Base-by-base conservation (phyloP, 805 yeast genomes). In the Myxozyma melibiosi region DNA sequence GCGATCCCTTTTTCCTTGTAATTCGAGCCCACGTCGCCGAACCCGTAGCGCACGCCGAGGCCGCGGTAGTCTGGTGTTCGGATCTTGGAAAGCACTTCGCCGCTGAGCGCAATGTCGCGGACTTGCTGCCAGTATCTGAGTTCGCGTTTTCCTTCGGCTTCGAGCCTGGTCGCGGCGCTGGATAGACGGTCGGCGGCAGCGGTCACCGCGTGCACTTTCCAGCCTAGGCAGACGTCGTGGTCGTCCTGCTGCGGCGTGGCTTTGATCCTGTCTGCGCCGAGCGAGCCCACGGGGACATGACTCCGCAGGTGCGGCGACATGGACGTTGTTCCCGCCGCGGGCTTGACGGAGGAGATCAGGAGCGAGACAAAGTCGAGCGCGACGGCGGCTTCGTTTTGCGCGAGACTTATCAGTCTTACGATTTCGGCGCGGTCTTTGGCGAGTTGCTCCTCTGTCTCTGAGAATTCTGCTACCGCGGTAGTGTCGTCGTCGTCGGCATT, bases 351-450 rank as follows among this genome's bases (percentile, higher is more conserved):
- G 18, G 96, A 86, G 41, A 92, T 79, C 56, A 94, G 74, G 58
- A 92, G 76, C 1, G 97, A 89, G 1, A 92, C 85, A 62, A 91
- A 88, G 68, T 92, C 99, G 55, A 91, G 74, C 1, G 96, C 85
- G 37, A 94, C 72, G 0, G 97, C 90, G 0, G 96, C 84, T 68
- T 94, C 97, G 69, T 92, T 94, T 64, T 88, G 75, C 1, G 98
- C 96, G 0, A 82, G 71, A 14, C 42, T 34, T 28, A 68, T 65
- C 44, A 58, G 63, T 27, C 58, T 59, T 38, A 63, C 61, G 43
- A 67, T 57, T 49, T 62, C 66, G 4, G 62, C 59, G 25, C 72
- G 61, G 28, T 62, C 56, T 35, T 68, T 68, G 16, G 64, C 67
- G 33, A 66, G 66, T 28, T 45, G 33, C 43, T 51, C 58, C 42